A percentile compares a stretch with the other conserved stretches of the same genome.
These are phyloP conservation scores for Globisporangium polare DNA, from an alignment of 352 stramenopile species.

Conservation along the genomic window DNA sequence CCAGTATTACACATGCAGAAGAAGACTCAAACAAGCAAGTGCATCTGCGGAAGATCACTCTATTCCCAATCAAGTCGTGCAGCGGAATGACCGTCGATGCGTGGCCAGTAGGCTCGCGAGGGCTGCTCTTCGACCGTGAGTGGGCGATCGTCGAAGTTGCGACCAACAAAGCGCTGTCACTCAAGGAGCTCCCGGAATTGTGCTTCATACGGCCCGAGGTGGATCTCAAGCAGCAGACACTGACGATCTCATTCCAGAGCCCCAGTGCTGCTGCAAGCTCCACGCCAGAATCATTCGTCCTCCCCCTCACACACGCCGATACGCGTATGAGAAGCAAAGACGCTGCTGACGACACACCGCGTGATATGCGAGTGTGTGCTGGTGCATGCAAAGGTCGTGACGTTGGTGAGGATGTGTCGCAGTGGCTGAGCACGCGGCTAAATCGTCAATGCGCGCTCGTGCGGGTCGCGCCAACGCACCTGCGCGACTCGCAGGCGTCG, in stretches of 20 bases:
- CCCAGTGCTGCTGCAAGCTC: background rate
- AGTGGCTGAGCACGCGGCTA: conserved; percentile 66
- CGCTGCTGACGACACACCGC: conserved; percentile 14
- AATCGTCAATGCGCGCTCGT: conserved; percentile 61
- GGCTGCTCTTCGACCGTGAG: conserved; percentile 67
- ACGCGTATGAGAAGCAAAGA: conserved; percentile 18
- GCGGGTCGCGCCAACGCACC: conserved; percentile 46
- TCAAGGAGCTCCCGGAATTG: conserved; percentile 56
- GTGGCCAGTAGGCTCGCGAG: conserved; percentile 59
- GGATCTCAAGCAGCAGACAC: conserved; percentile 48
- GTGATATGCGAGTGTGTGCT: conserved; percentile 51
- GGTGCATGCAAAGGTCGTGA: conserved; percentile 46
- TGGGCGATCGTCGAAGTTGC: conserved; percentile 67
- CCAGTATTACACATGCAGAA: background rate
- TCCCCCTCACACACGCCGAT: conserved; percentile 30
- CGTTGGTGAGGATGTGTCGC: conserved; percentile 42
- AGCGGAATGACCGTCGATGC: conserved; percentile 43
- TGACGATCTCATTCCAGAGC: conserved; percentile 43
- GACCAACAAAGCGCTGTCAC: conserved; percentile 40
- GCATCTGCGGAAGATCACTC: conserved; percentile 46
- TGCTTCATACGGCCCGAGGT: conserved; percentile 60
- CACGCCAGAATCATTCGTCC: conserved; percentile 24
- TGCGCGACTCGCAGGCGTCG: conserved; percentile 26
- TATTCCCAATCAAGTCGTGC: conserved; percentile 83
- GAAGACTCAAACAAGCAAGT: conserved; percentile 3